phyloP scores from a whole-genome alignment of 805 yeast species.

The Dipodascopsis uninucleata region DNA sequence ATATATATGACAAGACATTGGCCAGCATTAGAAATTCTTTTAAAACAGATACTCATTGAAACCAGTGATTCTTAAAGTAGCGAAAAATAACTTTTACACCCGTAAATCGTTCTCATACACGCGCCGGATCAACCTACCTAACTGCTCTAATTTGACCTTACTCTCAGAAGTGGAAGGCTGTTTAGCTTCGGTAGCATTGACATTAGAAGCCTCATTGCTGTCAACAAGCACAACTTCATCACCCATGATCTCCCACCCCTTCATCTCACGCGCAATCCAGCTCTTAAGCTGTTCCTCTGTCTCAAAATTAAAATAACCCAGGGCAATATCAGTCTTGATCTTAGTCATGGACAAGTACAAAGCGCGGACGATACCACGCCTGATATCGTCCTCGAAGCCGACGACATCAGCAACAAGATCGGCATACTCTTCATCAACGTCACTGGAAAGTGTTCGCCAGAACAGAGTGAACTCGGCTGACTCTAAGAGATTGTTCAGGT shows the following conservation, averaged over 20 bases:
- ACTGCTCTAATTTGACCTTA: slow-evolving; percentile 33
- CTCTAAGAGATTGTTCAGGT: slow-evolving; percentile 34
- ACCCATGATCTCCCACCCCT: slow-evolving; percentile 34
- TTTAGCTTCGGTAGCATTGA: slow-evolving; percentile 28
- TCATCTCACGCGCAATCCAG: slow-evolving; percentile 29
- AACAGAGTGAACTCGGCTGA: slow-evolving; percentile 35
- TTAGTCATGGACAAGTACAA: slow-evolving; percentile 32
- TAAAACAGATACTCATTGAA: too few relatives aligned
- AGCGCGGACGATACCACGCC: slow-evolving; percentile 35
- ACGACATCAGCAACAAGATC: slow-evolving; percentile 36
- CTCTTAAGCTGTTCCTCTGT: slow-evolving; percentile 29
- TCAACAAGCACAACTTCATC: slow-evolving; percentile 30
- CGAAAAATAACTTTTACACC: too few relatives aligned
- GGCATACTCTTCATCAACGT: slow-evolving; percentile 36
- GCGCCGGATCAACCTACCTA: slow-evolving; percentile 33
- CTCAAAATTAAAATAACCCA: slow-evolving; percentile 34
- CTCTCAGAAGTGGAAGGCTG: slow-evolving; percentile 10
- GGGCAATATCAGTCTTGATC: slow-evolving; percentile 32
- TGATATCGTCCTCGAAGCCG: slow-evolving; percentile 36
- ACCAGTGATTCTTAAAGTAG: too few relatives aligned
- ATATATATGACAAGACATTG: too few relatives aligned
- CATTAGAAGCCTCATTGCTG: slow-evolving; percentile 32
- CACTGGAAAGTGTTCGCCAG: slow-evolving; percentile 35
- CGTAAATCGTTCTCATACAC: slow-evolving; percentile 35
- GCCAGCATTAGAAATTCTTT: too few relatives aligned